Conservation (phyloP, 257 asterid species). For the Przewalskia tangutica region DNA sequence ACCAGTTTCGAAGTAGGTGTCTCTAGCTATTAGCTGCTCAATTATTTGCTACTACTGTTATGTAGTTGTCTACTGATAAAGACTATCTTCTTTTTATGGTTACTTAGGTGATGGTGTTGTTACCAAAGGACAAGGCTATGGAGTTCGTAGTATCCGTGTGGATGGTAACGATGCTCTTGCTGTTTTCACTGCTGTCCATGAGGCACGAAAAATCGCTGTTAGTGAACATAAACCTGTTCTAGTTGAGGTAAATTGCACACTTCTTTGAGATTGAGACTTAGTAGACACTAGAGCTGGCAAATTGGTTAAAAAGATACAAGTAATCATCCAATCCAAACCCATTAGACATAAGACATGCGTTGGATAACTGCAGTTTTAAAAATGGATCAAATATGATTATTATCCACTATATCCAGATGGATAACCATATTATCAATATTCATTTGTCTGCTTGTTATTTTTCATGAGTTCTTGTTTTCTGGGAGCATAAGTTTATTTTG, state of each 20-base stretch:
- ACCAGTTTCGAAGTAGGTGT: constrained; percentile 75
- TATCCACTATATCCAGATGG: too few species aligned
- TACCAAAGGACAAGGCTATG: constrained; percentile 74
- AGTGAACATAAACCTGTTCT: constrained; percentile 62
- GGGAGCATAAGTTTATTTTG: too few species aligned
- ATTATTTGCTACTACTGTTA: neutral
- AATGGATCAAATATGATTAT: too few species aligned
- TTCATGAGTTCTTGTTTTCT: too few species aligned
- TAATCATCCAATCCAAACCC: too few species aligned
- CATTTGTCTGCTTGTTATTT: too few species aligned
- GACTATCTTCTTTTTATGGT: neutral
- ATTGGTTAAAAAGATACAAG: too few species aligned
- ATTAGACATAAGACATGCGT: too few species aligned
- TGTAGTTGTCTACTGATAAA: neutral
- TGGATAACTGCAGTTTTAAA: too few species aligned
- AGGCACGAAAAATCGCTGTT: constrained; percentile 68
- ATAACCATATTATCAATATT: too few species aligned
- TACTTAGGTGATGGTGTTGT: constrained; percentile 84
- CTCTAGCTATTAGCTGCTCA: neutral
- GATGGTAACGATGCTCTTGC: constrained; percentile 95
- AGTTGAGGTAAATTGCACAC: constrained; percentile 52
- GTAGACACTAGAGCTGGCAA: too few species aligned
- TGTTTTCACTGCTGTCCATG: constrained; percentile 55
- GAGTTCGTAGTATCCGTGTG: constrained; percentile 74
- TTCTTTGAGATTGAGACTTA: neutral